phyloP scores from a whole-genome alignment of 768 basidiomycete genomes.

The Mycena chlorophos region DNA sequence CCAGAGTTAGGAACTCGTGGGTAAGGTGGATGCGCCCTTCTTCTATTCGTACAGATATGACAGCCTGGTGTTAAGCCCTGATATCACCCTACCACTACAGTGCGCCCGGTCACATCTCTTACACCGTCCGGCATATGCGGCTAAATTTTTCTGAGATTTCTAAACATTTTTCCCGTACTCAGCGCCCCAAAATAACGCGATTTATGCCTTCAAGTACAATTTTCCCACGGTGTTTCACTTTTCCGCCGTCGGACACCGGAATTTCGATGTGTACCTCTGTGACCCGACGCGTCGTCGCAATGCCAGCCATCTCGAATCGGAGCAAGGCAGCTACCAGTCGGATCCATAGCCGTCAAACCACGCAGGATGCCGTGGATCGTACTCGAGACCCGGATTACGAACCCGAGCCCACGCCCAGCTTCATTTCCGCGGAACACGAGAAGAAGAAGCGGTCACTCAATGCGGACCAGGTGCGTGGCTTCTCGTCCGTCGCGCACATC shows the following conservation, averaged over 20 bases:
- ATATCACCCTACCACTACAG: too few relatives aligned
- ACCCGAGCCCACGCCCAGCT: too few relatives aligned
- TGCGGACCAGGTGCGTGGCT: not conserved
- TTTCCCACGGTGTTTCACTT: constrained; percentile 19
- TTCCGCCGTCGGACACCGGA: constrained; percentile 1
- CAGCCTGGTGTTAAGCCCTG: too few relatives aligned
- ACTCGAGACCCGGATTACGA: too few relatives aligned
- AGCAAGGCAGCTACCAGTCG: too few relatives aligned
- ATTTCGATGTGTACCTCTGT: not conserved
- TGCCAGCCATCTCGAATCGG: too few relatives aligned
- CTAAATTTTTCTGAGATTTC: constrained; percentile 13
- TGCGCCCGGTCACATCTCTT: constrained; percentile 17
- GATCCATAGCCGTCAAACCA: too few relatives aligned
- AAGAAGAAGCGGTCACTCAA: not conserved
- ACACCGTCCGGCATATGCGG: constrained; percentile 8
- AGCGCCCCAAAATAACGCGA: constrained; percentile 8
- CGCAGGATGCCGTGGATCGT: too few relatives aligned
- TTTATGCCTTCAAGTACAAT: constrained; percentile 15
- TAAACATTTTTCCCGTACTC: constrained; percentile 10
- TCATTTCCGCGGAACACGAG: not conserved
- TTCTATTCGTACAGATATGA: too few relatives aligned
- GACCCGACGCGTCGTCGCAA: not conserved
- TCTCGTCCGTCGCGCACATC: not conserved
- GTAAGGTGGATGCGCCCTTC: too few relatives aligned
- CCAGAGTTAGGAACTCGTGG: too few relatives aligned